Evolutionary conservation across 2,329 filamentous ascomycete species (phyloP).

Genomic region (Pseudogymnoascus sp.): DNA sequence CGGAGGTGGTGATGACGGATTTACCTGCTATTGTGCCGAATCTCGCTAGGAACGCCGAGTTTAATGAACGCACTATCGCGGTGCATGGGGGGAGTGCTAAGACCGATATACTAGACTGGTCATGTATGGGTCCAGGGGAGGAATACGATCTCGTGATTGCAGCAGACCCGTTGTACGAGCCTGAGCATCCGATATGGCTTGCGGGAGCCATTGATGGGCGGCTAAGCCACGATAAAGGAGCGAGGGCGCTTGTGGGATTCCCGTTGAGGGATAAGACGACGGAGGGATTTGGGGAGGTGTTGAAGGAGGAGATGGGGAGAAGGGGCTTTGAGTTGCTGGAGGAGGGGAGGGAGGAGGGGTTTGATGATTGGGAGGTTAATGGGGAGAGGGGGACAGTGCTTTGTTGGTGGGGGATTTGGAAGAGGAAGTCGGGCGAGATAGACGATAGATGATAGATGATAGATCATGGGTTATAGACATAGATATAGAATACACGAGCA

Average conservation of each 20-base stretch:
- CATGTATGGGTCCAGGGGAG: not conserved
- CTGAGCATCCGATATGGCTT: conserved; percentile 70
- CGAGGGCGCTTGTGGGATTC: conserved; percentile 71
- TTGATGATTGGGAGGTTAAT: conserved; percentile 65
- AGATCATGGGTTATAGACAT: not conserved
- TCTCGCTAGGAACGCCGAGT: conserved; percentile 62
- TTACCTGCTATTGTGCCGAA: conserved; percentile 78
- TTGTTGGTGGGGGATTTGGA: conserved; percentile 63
- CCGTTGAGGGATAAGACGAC: conserved; percentile 68
- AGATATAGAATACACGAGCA: not conserved
- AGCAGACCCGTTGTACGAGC: conserved; percentile 81
- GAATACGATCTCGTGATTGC: conserved; percentile 63
- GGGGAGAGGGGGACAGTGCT: conserved; percentile 46
- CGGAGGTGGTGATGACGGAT: conserved; percentile 69
- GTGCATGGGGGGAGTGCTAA: conserved; percentile 49
- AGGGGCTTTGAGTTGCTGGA: conserved; percentile 47
- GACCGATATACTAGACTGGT: conserved; percentile 56
- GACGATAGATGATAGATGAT: not conserved
- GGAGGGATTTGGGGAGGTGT: conserved; percentile 51
- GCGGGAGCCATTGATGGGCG: conserved; percentile 63
- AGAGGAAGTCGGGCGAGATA: not conserved
- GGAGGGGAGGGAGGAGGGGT: conserved; percentile 56
- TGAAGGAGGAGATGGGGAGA: conserved; percentile 53
- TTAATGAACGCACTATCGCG: conserved; percentile 53
- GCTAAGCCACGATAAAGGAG: conserved; percentile 47